phyloP scores from a whole-genome alignment of 208 protist species.

The Trypanosoma avium region DNA sequence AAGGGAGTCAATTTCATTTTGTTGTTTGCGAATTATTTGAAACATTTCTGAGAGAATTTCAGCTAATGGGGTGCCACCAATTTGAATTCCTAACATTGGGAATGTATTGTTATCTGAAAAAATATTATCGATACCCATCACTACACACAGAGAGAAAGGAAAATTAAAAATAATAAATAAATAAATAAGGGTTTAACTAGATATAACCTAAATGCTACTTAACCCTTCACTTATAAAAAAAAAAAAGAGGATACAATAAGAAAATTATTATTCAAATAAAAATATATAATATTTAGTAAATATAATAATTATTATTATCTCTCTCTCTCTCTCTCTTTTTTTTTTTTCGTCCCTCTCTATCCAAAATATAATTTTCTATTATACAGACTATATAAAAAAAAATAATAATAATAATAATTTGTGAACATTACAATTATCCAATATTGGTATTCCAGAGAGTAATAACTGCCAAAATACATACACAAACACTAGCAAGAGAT shows the following conservation, averaged over 20 bases:
- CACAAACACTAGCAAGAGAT: neutral
- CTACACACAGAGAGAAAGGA: too few species aligned
- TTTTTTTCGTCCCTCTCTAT: neutral
- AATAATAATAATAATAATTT: neutral
- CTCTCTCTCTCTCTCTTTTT: neutral
- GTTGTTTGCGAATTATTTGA: slow-evolving; percentile 17
- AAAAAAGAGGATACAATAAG: neutral
- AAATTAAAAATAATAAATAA: slow-evolving; percentile 5
- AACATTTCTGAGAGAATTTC: slow-evolving; percentile 18
- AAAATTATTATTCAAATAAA: neutral
- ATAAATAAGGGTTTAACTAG: too few species aligned
- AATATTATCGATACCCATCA: slow-evolving; percentile 19
- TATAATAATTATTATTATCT: slow-evolving; percentile 1
- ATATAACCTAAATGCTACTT: too few species aligned
- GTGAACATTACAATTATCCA: neutral
- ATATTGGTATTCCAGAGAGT: neutral
- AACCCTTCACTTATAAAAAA: too few species aligned
- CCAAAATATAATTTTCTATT: neutral
- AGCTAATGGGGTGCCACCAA: slow-evolving; percentile 15
- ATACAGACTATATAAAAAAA: neutral
- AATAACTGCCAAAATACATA: neutral
- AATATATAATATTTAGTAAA: neutral
- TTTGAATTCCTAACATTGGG: slow-evolving; percentile 7
- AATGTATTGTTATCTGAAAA: neutral
- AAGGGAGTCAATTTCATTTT: slow-evolving; percentile 11